Evolutionary conservation across 208 protist genomes (phyloP), one percentile per base, ranked within the genome.

Genomic region (Leishmania tarentolae): DNA sequence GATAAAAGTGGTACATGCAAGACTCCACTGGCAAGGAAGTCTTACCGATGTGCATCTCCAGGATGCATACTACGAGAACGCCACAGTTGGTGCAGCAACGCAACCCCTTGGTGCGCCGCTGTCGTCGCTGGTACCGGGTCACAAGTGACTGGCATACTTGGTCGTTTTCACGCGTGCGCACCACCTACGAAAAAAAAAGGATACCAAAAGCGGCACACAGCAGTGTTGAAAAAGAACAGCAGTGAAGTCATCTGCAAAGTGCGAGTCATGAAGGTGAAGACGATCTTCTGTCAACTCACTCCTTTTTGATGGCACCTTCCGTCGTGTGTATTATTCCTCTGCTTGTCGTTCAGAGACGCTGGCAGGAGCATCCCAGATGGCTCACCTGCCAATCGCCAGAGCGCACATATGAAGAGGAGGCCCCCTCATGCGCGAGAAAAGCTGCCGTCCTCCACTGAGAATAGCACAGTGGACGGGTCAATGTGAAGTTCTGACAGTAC

Each of bases 401-500:
- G 47, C 1, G 56, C 52, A 72, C 61, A 40, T 56, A 65, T 53
- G 63, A 9, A 42, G 0, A 40, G 21, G 17, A 46, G n/a, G 19
- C 24, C 24, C 7, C 24, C n/a, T 76, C 72, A 77, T 31, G 56
- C 21, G 40, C 63, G 46, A 61, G 61, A 65, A 66, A 91, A 88
- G 13, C 66, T 72, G 7, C 78, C 84, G 15, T 86, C 75, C 17
- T 83, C 75, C 11, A 65, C 15, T 35, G 68, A 81, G 59, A 76
- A 91, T 2, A 88, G 73, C 40, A 91, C 76, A 0, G 47, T 19
- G n/a, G 21, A 9, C 13, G 79, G 68, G 21, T 75, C 47, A 24
- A 91, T 66, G 74, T 37, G 69, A 47, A 91, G 82, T 56, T 80
- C 87, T 42, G 56, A 73, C 52, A 91, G 52, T 37, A 86, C 77